Evolutionary conservation across 257 asterid species (phyloP).

Genomic region (Plantago major): DNA sequence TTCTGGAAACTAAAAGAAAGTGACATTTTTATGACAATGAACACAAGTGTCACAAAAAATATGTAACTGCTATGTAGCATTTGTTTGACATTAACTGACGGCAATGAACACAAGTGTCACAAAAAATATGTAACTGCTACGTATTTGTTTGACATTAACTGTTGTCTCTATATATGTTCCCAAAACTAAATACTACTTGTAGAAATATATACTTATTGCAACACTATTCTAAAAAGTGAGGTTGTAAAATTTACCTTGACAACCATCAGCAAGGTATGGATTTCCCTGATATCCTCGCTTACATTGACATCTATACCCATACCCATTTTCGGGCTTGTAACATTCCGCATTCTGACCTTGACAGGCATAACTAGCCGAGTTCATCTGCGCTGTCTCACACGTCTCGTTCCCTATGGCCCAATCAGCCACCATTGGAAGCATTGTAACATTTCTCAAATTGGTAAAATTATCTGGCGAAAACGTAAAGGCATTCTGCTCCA

Average conservation of each 20-base stretch:
- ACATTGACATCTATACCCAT: conserved; percentile 45
- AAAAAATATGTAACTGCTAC: too few species aligned
- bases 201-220: too few species aligned
- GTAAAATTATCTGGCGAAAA: conserved; percentile 13
- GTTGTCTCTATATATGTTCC: too few species aligned
- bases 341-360: background rate
- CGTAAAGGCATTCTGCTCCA: conserved; percentile 15
- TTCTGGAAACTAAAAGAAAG: too few species aligned
- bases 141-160: too few species aligned
- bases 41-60: too few species aligned
- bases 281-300: conserved; percentile 13
- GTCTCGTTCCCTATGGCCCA: conserved; percentile 34
- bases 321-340: background rate
- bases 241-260: background rate
- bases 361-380: conserved; percentile 26
- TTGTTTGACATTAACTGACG: too few species aligned
- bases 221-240: too few species aligned
- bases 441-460: background rate
- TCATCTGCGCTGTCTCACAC: conserved; percentile 24
- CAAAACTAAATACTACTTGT: too few species aligned
- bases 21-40: too few species aligned
- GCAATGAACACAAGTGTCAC: too few species aligned
- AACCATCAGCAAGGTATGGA: background rate
- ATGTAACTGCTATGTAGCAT: too few species aligned
- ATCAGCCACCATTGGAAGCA: conserved; percentile 33